phyloP scores from a whole-genome alignment of 2,329 filamentous ascomycete species.

The Phialophora verrucosa region DNA sequence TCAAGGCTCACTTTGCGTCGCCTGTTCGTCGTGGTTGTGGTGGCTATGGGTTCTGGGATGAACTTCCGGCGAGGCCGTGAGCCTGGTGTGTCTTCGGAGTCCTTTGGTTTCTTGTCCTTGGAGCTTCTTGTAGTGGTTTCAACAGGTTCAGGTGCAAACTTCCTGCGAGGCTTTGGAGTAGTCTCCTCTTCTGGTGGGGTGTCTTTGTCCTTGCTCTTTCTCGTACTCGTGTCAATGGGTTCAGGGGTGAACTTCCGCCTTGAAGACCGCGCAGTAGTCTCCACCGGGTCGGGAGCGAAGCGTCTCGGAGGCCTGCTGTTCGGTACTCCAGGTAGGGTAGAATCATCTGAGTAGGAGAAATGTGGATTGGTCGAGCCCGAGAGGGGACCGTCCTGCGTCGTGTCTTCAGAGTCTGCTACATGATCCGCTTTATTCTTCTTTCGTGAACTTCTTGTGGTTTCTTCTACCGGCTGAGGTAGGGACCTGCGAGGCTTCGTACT shows the following conservation, averaged over 20 bases:
- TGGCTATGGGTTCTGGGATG: conserved; percentile 73
- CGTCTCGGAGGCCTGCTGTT: conserved; percentile 25
- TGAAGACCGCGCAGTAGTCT: conserved; percentile 35
- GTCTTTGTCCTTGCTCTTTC: conserved; percentile 35
- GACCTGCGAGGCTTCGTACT: conserved; percentile 43
- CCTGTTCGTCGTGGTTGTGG: conserved; percentile 50
- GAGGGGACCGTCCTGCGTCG: conserved; percentile 6
- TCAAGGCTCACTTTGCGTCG: conserved; percentile 18
- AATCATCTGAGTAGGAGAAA: conserved; percentile 31
- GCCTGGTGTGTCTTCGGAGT: conserved; percentile 39
- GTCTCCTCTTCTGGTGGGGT: conserved; percentile 16
- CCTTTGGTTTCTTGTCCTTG: conserved; percentile 34
- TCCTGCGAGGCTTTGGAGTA: conserved; percentile 39
- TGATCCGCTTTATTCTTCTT: conserved; percentile 39
- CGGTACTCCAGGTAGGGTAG: conserved; percentile 4
- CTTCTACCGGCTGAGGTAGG: conserved; percentile 53
- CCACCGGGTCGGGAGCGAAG: conserved; percentile 42
- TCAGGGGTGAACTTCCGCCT: conserved; percentile 42
- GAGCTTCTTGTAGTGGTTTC: conserved; percentile 51
- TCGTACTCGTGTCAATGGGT: conserved; percentile 40
- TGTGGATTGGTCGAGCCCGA: conserved; percentile 1
- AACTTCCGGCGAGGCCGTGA: conserved; percentile 63
- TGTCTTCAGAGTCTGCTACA: conserved; percentile 14
- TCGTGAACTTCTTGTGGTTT: conserved; percentile 49
- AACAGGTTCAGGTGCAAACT: conserved; percentile 52